Conservation (phyloP, 805 yeast species). For the Candida qinlingensis region DNA sequence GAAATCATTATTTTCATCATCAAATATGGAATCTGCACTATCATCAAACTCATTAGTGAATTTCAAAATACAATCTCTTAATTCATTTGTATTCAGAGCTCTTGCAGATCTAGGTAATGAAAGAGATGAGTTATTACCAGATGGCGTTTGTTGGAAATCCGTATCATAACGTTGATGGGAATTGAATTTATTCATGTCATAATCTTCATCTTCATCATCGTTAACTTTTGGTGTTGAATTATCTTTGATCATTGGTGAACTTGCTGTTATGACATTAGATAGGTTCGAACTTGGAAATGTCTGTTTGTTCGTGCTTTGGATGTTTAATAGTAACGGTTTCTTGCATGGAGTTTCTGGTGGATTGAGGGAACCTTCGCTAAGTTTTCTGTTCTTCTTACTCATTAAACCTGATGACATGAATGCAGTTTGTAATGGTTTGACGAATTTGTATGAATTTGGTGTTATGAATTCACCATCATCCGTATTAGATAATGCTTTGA, state of each 20-base stretch:
- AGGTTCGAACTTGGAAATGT: slow-evolving; percentile 22
- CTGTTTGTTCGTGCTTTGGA: slow-evolving; percentile 16
- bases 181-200: background rate
- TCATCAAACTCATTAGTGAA: slow-evolving; percentile 40
- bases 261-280: slow-evolving; percentile 26
- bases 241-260: slow-evolving; percentile 26
- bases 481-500: slow-evolving; percentile 6
- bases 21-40: slow-evolving; percentile 24
- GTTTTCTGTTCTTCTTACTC: slow-evolving; percentile 49
- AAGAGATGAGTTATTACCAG: slow-evolving; percentile 9
- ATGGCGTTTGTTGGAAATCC: slow-evolving; percentile 17
- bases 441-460: slow-evolving; percentile 59
- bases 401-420: slow-evolving; percentile 70
- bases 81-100: slow-evolving; percentile 33
- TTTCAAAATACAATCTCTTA: slow-evolving; percentile 35
- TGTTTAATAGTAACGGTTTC: slow-evolving; percentile 27
- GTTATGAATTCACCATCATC: slow-evolving; percentile 31
- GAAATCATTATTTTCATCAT: slow-evolving; percentile 15
- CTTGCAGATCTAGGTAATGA: slow-evolving; percentile 22
- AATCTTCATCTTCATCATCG: slow-evolving; percentile 11
- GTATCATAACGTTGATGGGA: background rate
- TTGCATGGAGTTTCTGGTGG: slow-evolving; percentile 68
- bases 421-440: slow-evolving; percentile 82
- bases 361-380: slow-evolving; percentile 26
- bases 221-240: slow-evolving; percentile 21